Conservation (phyloP, 306 rosid genomes). For the Delonix regia region DNA sequence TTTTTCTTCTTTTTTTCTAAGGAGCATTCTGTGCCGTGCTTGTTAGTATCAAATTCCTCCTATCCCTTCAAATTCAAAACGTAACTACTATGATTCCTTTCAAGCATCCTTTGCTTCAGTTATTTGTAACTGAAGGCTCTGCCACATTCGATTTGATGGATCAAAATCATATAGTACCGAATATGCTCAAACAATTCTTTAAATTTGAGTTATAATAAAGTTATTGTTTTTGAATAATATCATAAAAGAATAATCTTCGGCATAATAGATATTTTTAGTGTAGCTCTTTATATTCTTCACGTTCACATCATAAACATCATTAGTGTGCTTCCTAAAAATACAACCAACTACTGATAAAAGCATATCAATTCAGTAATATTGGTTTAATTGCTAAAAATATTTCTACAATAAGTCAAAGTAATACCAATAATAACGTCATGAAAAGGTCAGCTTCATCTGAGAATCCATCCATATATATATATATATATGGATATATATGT, state of each 20-base stretch:
- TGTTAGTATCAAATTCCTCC: constrained; percentile 32
- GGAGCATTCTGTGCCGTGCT: constrained; percentile 26
- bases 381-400: neutral
- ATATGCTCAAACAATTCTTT: neutral
- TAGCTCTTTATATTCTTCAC: neutral
- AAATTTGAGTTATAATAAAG: neutral
- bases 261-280: neutral
- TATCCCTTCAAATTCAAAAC: neutral
- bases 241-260: neutral
- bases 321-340: neutral
- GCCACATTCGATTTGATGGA: neutral
- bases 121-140: neutral
- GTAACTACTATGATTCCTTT: neutral
- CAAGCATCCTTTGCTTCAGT: neutral
- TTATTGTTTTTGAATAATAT: neutral
- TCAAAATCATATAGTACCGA: neutral
- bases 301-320: neutral
- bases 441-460: neutral
- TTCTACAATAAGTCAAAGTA: neutral
- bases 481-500: too few relatives aligned
- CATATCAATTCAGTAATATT: neutral
- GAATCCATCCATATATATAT: neutral
- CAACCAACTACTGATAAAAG: neutral
- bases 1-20: neutral
- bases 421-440: neutral